These are phyloP conservation scores for Trichoderma endophyticum DNA, from an alignment of 2,329 filamentous ascomycete species.

Conservation along the genomic window DNA sequence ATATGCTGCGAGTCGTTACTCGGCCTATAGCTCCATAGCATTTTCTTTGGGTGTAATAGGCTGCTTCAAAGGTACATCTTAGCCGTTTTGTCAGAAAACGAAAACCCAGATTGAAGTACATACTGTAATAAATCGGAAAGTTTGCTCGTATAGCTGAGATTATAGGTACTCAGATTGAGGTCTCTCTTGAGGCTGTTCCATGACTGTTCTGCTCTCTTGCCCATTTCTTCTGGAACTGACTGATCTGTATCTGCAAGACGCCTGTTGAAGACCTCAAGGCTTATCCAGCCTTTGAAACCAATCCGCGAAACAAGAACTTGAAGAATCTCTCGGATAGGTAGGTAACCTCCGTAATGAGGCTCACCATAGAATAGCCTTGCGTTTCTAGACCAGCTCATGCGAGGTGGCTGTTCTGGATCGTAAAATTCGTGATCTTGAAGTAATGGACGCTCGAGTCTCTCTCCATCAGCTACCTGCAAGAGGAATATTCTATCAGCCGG, in stretches of 20 bases:
- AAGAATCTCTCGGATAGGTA: slow-evolving; percentile 62
- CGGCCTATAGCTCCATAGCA: background rate
- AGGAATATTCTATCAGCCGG: slow-evolving; percentile 68
- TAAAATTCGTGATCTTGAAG: slow-evolving; percentile 43
- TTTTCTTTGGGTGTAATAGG: background rate
- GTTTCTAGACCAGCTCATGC: slow-evolving; percentile 80
- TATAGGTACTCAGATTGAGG: slow-evolving; percentile 22
- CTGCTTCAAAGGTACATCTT: background rate
- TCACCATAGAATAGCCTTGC: slow-evolving; percentile 60
- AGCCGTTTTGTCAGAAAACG: background rate
- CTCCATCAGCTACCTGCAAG: slow-evolving; percentile 73
- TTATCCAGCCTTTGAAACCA: slow-evolving; percentile 67
- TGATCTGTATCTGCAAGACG: slow-evolving; percentile 48
- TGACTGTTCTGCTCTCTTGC: slow-evolving; percentile 51
- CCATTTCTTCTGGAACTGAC: slow-evolving; percentile 59
- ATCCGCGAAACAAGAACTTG: slow-evolving; percentile 60
- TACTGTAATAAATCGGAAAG: background rate
- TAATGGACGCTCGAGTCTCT: slow-evolving; percentile 58
- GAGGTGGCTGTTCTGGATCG: slow-evolving; percentile 34
- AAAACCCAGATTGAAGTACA: background rate
- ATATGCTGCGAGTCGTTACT: background rate
- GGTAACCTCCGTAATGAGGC: slow-evolving; percentile 59
- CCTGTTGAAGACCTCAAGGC: slow-evolving; percentile 66
- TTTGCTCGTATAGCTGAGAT: background rate
- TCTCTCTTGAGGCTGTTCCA: slow-evolving; percentile 44